Evolutionary conservation across 2,329 filamentous ascomycete species (phyloP).

Genomic region (Aspergillus carbonarius): DNA sequence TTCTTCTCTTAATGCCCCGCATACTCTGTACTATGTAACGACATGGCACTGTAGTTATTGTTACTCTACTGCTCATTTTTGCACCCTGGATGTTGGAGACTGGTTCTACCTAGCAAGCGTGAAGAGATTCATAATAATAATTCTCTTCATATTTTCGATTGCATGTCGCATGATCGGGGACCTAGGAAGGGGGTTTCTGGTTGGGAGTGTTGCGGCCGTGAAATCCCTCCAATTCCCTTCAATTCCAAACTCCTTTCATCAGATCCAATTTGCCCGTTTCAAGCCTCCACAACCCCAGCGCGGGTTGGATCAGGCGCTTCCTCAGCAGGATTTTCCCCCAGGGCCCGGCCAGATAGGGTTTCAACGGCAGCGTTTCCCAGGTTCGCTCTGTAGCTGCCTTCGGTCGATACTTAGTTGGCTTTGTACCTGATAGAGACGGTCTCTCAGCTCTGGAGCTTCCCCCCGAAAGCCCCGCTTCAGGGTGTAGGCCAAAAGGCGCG

Average conservation of each 20-base stretch:
- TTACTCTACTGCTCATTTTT: too few species aligned
- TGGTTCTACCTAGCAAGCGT: background rate
- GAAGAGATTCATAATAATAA: background rate
- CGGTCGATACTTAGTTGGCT: background rate
- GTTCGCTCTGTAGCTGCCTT: too few species aligned
- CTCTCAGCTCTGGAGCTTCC: too few species aligned
- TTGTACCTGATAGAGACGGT: background rate
- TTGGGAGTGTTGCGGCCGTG: background rate
- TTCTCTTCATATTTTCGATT: background rate
- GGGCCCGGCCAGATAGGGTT: background rate
- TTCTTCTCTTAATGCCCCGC: background rate
- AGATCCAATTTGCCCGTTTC: background rate
- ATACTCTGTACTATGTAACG: background rate
- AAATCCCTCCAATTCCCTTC: constrained; percentile 2
- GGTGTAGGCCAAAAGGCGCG: too few species aligned
- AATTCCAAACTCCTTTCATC: constrained; percentile 2
- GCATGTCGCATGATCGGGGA: background rate
- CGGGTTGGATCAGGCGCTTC: background rate
- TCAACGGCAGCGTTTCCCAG: background rate
- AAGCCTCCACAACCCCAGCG: background rate
- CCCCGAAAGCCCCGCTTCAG: background rate
- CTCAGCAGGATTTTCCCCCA: background rate
- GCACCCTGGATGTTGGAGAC: background rate
- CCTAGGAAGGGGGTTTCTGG: background rate
- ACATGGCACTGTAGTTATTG: too few species aligned